These are phyloP conservation scores for Zymoseptoria crescenta DNA, from an alignment of 2,329 filamentous ascomycete genomes.

Conservation along the genomic window DNA sequence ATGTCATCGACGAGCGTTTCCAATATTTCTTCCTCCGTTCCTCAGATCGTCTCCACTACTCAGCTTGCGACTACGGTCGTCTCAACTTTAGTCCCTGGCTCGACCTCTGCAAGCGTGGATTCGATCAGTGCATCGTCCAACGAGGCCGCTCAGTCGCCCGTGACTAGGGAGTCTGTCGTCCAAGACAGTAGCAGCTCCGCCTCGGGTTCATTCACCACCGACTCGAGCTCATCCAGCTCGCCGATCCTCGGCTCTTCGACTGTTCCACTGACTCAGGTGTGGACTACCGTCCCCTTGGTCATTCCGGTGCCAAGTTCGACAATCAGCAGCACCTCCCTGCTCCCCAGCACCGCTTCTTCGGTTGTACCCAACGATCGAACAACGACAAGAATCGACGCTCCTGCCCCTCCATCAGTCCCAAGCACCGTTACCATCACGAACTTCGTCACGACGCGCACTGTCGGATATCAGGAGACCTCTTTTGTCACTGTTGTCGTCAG, in stretches of 20 bases:
- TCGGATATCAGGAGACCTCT: not conserved
- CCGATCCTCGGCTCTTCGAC: not conserved
- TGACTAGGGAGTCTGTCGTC: not conserved
- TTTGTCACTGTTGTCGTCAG: not conserved
- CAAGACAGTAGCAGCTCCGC: not conserved
- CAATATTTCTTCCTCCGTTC: not conserved
- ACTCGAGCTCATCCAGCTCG: not conserved
- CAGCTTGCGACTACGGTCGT: not conserved
- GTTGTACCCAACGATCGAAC: not conserved
- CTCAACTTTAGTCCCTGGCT: not conserved
- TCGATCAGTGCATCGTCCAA: not conserved
- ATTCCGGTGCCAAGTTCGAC: not conserved
- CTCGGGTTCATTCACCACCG: not conserved
- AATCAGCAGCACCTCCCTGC: not conserved
- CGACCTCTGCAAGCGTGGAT: not conserved
- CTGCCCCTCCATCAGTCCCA: not conserved
- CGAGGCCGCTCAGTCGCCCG: not conserved
- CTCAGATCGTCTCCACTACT: not conserved
- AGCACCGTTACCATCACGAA: not conserved
- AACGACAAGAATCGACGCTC: not conserved
- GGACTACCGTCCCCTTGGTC: not conserved
- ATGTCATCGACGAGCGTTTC: not conserved
- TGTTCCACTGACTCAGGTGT: not conserved
- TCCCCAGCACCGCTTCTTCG: not conserved
- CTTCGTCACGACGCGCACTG: not conserved